Evolutionary conservation across 2,329 filamentous ascomycete species (phyloP).

Genomic region (Sporothrix protearum): DNA sequence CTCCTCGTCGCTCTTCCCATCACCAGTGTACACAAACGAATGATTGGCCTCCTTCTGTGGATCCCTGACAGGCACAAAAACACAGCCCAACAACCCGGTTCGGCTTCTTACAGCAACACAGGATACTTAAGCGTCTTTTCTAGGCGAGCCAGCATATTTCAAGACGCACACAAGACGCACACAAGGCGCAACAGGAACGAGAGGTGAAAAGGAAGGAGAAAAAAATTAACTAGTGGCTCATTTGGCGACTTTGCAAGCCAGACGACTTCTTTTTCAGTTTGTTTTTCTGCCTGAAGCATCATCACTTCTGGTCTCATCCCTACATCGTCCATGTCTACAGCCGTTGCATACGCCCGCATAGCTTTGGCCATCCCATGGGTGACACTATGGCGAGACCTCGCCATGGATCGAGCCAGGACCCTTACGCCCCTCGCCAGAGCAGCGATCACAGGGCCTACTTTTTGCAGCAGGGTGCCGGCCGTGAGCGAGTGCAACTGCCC

Average conservation of each 20-base stretch:
- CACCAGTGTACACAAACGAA: conserved; percentile 18
- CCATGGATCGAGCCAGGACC: conserved; percentile 35
- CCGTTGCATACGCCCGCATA: conserved; percentile 34
- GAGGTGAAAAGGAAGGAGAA: background rate
- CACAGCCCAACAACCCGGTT: conserved; percentile 25
- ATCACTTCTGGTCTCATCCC: background rate
- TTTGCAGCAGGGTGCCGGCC: conserved; percentile 28
- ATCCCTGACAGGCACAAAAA: conserved; percentile 4
- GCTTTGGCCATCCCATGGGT: conserved; percentile 35
- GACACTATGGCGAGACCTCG: conserved; percentile 39
- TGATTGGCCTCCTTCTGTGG: background rate
- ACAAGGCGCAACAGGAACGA: background rate
- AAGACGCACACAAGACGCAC: background rate
- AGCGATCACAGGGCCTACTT: conserved; percentile 27
- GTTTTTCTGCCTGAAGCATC: background rate
- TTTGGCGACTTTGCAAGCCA: too few species aligned
- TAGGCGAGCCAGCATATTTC: background rate
- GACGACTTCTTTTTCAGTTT: background rate
- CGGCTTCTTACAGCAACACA: conserved; percentile 24
- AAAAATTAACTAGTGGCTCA: background rate
- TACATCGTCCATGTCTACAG: conserved; percentile 36
- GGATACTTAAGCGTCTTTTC: conserved; percentile 12
- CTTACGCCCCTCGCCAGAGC: conserved; percentile 33
- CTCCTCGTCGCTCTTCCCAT: conserved; percentile 3
- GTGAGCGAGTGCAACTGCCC: conserved; percentile 23